Percentiles rank a stretch among this genome's conserved stretches.
These are phyloP conservation scores for Diplocarpon rosae DNA, from an alignment of 2,329 filamentous ascomycete genomes.

Conservation along the genomic window DNA sequence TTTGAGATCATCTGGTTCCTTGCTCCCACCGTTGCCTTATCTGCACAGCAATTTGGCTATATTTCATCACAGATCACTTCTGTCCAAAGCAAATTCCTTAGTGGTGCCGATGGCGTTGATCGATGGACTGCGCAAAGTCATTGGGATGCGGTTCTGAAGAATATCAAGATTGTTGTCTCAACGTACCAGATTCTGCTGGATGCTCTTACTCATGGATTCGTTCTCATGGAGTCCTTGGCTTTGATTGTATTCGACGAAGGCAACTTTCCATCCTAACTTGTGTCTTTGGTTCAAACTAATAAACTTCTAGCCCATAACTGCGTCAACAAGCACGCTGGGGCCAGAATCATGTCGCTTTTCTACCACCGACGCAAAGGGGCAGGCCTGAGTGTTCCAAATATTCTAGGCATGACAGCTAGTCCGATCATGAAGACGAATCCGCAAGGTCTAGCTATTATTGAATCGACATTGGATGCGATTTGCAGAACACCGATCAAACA, in stretches of 20 bases:
- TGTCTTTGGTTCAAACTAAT: not conserved
- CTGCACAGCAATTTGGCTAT: conserved; percentile 52
- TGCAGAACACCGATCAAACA: conserved; percentile 44
- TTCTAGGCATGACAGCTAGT: conserved; percentile 26
- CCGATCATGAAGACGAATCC: conserved; percentile 25
- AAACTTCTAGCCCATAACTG: conserved; percentile 26
- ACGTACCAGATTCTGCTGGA: conserved; percentile 50
- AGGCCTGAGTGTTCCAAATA: conserved; percentile 17
- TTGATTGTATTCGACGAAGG: conserved; percentile 59
- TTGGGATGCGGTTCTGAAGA: conserved; percentile 48
- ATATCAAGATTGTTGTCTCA: conserved; percentile 48
- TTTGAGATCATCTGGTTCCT: conserved; percentile 58
- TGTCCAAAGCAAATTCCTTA: conserved; percentile 41
- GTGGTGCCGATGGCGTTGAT: conserved; percentile 38
- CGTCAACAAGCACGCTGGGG: conserved; percentile 22
- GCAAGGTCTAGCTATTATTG: conserved; percentile 26
- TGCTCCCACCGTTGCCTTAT: conserved; percentile 57
- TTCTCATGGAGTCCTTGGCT: conserved; percentile 41
- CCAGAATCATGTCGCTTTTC: conserved; percentile 25
- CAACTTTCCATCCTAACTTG: conserved; percentile 19
- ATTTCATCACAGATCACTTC: conserved; percentile 48
- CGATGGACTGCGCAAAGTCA: conserved; percentile 47
- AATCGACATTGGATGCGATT: conserved; percentile 45
- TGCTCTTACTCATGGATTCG: conserved; percentile 51
- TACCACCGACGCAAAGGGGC: conserved; percentile 21